phyloP scores from a whole-genome alignment of 495 filamentous ascomycete species.

The Antarctomyces pellizariae region DNA sequence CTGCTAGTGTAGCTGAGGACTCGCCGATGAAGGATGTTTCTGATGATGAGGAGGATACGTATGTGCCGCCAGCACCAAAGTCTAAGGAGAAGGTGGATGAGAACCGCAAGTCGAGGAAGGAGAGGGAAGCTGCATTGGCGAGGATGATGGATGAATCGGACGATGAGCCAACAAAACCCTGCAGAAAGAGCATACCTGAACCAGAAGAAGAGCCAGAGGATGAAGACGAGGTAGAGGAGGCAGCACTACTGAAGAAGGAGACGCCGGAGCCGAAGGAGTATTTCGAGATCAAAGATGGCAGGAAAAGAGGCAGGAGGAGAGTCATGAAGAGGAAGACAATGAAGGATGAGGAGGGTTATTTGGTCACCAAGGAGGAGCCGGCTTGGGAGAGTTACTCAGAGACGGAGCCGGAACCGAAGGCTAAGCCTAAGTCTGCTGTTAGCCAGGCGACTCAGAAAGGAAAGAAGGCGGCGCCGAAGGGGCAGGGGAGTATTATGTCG shows the following conservation, averaged over 20 bases:
- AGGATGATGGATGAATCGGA: slow-evolving; percentile 81
- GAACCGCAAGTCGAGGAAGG: slow-evolving; percentile 34
- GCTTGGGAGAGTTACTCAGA: slow-evolving; percentile 93
- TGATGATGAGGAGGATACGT: slow-evolving; percentile 50
- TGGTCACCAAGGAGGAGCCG: slow-evolving; percentile 74
- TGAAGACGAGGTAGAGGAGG: slow-evolving; percentile 6
- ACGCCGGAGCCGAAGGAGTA: slow-evolving; percentile 13
- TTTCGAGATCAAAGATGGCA: slow-evolving; percentile 26
- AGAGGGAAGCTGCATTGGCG: slow-evolving; percentile 46
- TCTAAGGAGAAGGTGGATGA: slow-evolving; percentile 15
- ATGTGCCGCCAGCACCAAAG: slow-evolving; percentile 21
- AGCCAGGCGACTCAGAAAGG: slow-evolving; percentile 16
- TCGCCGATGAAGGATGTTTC: slow-evolving; percentile 36
- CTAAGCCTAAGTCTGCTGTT: slow-evolving; percentile 32
- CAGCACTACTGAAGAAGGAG: slow-evolving; percentile 7
- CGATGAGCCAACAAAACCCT: slow-evolving; percentile 16
- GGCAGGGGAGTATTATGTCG: slow-evolving; percentile 79
- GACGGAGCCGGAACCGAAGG: slow-evolving; percentile 41
- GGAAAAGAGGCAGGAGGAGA: slow-evolving; percentile 56
- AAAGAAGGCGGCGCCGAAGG: slow-evolving; percentile 39
- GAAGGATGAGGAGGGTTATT: slow-evolving; percentile 83
- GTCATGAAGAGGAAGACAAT: slow-evolving; percentile 76
- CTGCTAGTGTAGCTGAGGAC: slow-evolving; percentile 25
- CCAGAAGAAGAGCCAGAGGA: slow-evolving; percentile 3
- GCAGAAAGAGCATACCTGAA: neutral